phyloP scores from a whole-genome alignment of 345 rosid species.

The Passiflora organensis region DNA sequence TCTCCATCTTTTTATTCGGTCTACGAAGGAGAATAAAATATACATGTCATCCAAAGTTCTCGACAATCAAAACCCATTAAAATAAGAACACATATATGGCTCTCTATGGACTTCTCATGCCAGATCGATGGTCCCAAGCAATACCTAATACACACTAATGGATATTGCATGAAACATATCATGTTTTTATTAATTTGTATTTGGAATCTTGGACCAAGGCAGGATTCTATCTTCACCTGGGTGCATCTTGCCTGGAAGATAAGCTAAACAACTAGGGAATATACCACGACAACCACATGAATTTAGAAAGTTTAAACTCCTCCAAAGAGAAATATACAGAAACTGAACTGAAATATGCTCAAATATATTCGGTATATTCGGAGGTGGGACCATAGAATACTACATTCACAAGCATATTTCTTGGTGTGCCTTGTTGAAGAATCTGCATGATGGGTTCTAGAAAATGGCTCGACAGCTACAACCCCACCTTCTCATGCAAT shows the following conservation, averaged over 20 bases:
- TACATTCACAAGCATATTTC: background rate
- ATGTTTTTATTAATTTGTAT: background rate
- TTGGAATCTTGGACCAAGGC: constrained; percentile 28
- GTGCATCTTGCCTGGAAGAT: constrained; percentile 14
- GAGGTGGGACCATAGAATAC: constrained; percentile 9
- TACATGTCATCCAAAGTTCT: no score
- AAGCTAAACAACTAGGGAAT: constrained; percentile 22
- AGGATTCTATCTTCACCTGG: constrained; percentile 29
- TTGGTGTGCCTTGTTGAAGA: background rate
- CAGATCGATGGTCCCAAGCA: background rate
- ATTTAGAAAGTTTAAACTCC: background rate
- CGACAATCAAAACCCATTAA: background rate
- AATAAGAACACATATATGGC: background rate
- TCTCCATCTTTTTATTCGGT: background rate
- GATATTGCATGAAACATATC: background rate
- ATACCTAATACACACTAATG: background rate
- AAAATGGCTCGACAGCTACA: background rate
- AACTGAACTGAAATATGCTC: background rate
- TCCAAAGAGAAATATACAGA: background rate
- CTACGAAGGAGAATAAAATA: no score
- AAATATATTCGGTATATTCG: constrained; percentile 28
- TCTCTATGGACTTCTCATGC: no score
- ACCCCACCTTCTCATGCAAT: background rate
- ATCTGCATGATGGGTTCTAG: background rate
- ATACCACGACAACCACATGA: constrained; percentile 17